Evolutionary conservation across 345 rosid species (phyloP).

Genomic region (Capsella bursapastoris): DNA sequence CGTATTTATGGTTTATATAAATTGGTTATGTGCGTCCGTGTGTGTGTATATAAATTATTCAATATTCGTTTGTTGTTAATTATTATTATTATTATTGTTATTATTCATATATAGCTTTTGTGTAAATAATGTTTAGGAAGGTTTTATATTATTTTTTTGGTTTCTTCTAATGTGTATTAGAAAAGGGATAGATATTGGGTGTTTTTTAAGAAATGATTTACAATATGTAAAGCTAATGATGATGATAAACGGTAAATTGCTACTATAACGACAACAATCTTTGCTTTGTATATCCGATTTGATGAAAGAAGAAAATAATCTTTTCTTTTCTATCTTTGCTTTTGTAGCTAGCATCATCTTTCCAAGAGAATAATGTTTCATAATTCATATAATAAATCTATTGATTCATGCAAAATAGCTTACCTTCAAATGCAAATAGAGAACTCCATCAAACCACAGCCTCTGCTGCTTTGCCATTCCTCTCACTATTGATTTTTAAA

Average conservation of each 20-base stretch:
- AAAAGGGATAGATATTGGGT: slow-evolving; percentile 18
- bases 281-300: background rate
- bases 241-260: background rate
- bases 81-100: slow-evolving; percentile 7
- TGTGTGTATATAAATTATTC: slow-evolving; percentile 29
- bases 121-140: slow-evolving; percentile 44
- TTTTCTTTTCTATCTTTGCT: background rate
- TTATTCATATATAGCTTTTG: slow-evolving; percentile 23
- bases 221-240: slow-evolving; percentile 21
- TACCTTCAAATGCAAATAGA: too few relatives aligned
- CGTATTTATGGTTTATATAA: slow-evolving; percentile 1
- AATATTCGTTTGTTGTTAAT: slow-evolving; percentile 43
- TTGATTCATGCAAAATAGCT: too few relatives aligned
- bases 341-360: background rate
- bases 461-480: too few relatives aligned
- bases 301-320: background rate
- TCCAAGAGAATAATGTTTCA: too few relatives aligned
- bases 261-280: background rate
- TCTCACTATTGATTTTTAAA: too few relatives aligned
- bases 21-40: slow-evolving; percentile 32
- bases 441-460: too few relatives aligned
- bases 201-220: background rate
- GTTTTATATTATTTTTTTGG: slow-evolving; percentile 33
- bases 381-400: too few relatives aligned
- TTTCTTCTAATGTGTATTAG: slow-evolving; percentile 18